Percentiles rank a stretch among this genome's conserved stretches.
Evolutionary conservation across 495 filamentous ascomycete species (phyloP).

Genomic region (Aspergillus homomorphus): DNA sequence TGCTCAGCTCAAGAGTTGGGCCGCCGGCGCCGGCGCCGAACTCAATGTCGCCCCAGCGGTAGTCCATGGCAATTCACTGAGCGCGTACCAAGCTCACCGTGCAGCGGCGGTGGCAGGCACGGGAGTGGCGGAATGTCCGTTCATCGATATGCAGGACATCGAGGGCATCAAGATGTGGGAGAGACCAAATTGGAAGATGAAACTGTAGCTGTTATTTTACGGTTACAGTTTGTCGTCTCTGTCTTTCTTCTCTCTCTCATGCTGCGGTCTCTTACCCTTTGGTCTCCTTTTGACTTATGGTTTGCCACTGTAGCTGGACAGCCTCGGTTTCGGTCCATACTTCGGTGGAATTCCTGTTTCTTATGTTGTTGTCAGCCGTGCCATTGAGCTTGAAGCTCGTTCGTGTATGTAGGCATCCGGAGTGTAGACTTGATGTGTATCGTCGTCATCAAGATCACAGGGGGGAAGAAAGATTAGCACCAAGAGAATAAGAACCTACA

Average conservation of each 20-base stretch:
- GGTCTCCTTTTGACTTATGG: not conserved
- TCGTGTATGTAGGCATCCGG: no score
- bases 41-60: not conserved
- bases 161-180: slow-evolving; percentile 20
- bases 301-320: no score
- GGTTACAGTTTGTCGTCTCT: not conserved
- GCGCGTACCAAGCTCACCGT: no score
- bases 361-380: not conserved
- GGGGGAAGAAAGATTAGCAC: not conserved
- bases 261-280: not conserved
- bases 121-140: no score
- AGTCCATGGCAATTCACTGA: no score
- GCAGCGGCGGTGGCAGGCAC: no score
- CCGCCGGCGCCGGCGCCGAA: not conserved
- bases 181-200: slow-evolving; percentile 12
- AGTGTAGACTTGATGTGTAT: no score
- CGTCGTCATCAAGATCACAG: no score
- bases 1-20: not conserved
- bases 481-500: no score
- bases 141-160: slow-evolving; percentile 10
- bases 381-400: no score
- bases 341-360: no score
- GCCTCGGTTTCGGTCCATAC: no score
- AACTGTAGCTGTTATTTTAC: slow-evolving; percentile 7
- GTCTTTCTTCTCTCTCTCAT: not conserved